Evolutionary conservation across 2,329 filamentous ascomycete species (phyloP), one percentile per base, ranked within the genome.

Genomic region (Cladosporium halotolerans): DNA sequence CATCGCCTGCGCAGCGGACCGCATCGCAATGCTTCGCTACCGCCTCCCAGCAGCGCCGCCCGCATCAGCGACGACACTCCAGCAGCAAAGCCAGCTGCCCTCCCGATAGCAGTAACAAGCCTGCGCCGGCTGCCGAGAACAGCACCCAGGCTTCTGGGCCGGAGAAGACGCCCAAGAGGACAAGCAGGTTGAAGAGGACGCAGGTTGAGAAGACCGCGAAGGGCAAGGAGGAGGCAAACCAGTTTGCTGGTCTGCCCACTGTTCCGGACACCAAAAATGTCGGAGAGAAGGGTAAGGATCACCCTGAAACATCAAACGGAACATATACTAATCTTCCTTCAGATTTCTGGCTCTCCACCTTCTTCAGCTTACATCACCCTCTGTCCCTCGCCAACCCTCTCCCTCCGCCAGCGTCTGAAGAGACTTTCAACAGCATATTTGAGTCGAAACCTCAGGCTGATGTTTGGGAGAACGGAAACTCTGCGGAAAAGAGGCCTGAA

Each of bases 351-450:
- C 78, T 96, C 43, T 93, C 92, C 7, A 86, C 86, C 56, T 97
- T 99, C 79, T 97, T 97, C 77, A 95, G 91, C 58, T 86, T 95
- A 60, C 89, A 99, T 73, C 85, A 93, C 57, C 93, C 93, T 43
- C 92, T 99, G 66, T 95, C 89, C 52, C 83, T 96, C 60, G 90
- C 85, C 46, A 84, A 85, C 63, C 85, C 86, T 61, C 85, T 96
- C 66, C 93, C 87, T 53, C 83, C 81, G 62, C 76, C 79, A 16
- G 80, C 90, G 43, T 83, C 81, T 49, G 78, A 86, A 57, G 85
- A 88, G 66, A 79, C 85, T 46, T 96, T 97, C 70, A 85, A 88
- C 57, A 79, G 86, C 65, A 91, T 99, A 66, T 97, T 97, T 70
- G 77, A 84, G 42, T 56, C 58, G n/a, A 59, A 55, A 11, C 68